Conservation (phyloP, 2,329 filamentous ascomycete species). For the Alternaria dauci region DNA sequence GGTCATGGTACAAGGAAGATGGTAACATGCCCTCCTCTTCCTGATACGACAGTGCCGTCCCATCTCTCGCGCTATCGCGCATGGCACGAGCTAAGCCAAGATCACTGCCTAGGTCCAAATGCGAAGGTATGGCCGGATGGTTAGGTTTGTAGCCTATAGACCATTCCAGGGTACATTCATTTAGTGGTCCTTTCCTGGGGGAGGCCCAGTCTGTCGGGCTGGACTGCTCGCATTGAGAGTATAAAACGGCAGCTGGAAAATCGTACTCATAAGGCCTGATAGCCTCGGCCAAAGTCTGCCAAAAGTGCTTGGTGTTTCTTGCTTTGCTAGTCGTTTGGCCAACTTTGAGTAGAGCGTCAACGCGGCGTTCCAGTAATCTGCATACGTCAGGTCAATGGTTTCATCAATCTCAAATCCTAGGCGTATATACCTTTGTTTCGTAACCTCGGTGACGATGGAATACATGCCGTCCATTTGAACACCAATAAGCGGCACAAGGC, state of each 20-base stretch:
- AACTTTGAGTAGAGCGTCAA: slow-evolving; percentile 16
- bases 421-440: slow-evolving; percentile 21
- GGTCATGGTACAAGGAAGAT: slow-evolving; percentile 9
- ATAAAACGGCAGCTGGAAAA: slow-evolving; percentile 19
- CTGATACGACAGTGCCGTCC: slow-evolving; percentile 1
- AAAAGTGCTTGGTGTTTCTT: slow-evolving; percentile 16
- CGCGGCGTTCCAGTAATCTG: slow-evolving; percentile 22
- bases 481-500: slow-evolving; percentile 20
- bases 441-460: slow-evolving; percentile 26
- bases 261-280: slow-evolving; percentile 21
- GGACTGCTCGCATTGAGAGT: slow-evolving; percentile 10
- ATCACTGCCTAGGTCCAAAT: slow-evolving; percentile 7
- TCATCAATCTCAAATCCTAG: neutral
- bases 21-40: slow-evolving; percentile 15
- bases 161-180: slow-evolving; percentile 15
- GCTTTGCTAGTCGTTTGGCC: slow-evolving; percentile 18
- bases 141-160: slow-evolving; percentile 13
- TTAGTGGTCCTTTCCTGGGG: neutral
- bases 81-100: slow-evolving; percentile 10
- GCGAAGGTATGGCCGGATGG: slow-evolving; percentile 12
- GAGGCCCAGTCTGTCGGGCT: neutral
- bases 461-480: slow-evolving; percentile 20
- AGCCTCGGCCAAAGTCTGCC: slow-evolving; percentile 13
- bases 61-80: neutral
- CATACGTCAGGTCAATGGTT: neutral